Evolutionary conservation across 345 rosid species (phyloP), one percentile per base, ranked within the genome.

Genomic region (Linum trigynum): DNA sequence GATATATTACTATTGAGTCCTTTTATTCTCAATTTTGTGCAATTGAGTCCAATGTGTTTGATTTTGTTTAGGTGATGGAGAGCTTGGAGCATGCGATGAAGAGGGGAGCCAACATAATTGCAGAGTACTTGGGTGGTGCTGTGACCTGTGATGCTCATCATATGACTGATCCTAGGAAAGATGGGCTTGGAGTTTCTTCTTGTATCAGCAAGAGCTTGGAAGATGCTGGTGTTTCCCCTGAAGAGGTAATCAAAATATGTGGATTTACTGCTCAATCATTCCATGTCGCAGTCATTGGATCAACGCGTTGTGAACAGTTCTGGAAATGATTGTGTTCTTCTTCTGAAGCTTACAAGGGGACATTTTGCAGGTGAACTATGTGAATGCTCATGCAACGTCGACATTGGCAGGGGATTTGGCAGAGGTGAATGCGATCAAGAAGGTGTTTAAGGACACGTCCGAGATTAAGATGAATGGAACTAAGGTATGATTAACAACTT

Each of bases 381-480:
- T 83, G 2, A 87, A 87, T 77, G 87, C 87, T 17, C 89, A 84
- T 53, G 86, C 89, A 15, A 87, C 87, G 51, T 87, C 92, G 55
- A 87, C 92, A n/a, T 63, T 78, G 15, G 88, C 86, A 0, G 92
- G 88, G 41, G 92, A 87, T 75, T 70, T 87, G 68, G 86, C 89
- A 1, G 92, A 87, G 81, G 85, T 84, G 55, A 87, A 84, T 38
- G 89, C 89, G 2, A 73, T 87, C 42, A 87, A 83, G 73, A 79
- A 74, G 72, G 81, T 83, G 62, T 83, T 84, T 4, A 84, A 81
- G 71, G 77, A 87, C 83, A 81, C 89, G 1, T 80, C 85, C 16
- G 86, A 81, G 77, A 83, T 84, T 1, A 87, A 84, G 75, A 87
- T 84, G 87, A 87, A 86, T 10, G 86, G 84, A 36, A 83, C 86